phyloP scores from a whole-genome alignment of 2,329 filamentous ascomycete species.

The Aspergillus piperis region DNA sequence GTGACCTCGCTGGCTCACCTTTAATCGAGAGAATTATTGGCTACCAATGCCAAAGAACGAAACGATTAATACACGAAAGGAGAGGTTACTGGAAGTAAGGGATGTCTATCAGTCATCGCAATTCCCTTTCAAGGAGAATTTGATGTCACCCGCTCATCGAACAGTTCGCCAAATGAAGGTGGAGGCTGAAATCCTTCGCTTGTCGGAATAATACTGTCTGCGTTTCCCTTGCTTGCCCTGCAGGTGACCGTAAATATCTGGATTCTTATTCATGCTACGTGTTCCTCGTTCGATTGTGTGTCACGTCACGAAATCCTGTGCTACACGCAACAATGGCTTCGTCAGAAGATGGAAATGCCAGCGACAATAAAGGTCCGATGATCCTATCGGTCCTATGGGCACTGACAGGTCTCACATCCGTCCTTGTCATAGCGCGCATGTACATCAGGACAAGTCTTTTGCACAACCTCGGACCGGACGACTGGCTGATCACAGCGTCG shows the following conservation, averaged over 20 bases:
- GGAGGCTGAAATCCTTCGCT: no score
- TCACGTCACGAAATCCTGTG: background rate
- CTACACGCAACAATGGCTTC: background rate
- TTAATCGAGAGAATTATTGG: background rate
- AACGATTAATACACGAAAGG: background rate
- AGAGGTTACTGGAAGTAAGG: no score
- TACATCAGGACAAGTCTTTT: slow-evolving; percentile 35
- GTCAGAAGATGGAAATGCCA: slow-evolving; percentile 1
- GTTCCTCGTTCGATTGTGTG: background rate
- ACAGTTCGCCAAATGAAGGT: no score
- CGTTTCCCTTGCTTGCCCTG: background rate
- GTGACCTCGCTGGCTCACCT: background rate
- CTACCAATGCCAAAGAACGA: background rate
- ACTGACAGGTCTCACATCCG: slow-evolving; percentile 32
- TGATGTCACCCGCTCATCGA: no score
- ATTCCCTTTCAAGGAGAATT: no score
- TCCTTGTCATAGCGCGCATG: slow-evolving; percentile 37
- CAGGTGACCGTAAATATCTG: background rate
- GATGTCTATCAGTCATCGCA: no score
- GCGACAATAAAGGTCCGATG: slow-evolving; percentile 38
- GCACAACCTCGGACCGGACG: slow-evolving; percentile 39
- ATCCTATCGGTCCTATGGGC: slow-evolving; percentile 36
- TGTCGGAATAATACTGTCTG: no score
- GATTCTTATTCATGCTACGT: background rate
- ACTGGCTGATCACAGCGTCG: slow-evolving; percentile 39